Evolutionary conservation across 768 basidiomycete species (phyloP).

Genomic region (Podaxis sp.): DNA sequence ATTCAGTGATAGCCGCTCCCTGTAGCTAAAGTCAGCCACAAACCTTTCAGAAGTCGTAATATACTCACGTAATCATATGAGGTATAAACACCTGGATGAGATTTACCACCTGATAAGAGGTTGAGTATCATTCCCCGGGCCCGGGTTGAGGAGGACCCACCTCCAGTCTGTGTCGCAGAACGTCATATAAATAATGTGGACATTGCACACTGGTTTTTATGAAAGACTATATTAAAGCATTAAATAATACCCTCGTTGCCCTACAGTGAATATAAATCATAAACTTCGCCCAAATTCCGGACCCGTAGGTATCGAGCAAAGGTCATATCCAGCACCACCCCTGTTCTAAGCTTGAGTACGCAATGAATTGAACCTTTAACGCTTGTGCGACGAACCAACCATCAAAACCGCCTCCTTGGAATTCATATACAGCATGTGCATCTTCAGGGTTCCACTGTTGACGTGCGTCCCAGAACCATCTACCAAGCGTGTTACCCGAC

Average conservation of each 20-base stretch:
- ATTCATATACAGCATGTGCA: conserved; percentile 39
- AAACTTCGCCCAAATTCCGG: conserved; percentile 42
- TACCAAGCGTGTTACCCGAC: conserved; percentile 6
- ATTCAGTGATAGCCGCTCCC: conserved; percentile 49
- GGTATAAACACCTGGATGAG: conserved; percentile 33
- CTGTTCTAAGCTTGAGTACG: conserved; percentile 16
- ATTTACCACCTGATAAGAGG: background rate
- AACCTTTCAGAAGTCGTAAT: background rate
- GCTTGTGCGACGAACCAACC: conserved; percentile 28
- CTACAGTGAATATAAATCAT: background rate
- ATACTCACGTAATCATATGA: conserved; percentile 39
- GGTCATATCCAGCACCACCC: conserved; percentile 34
- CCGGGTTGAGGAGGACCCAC: conserved; percentile 33
- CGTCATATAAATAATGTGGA: conserved; percentile 51
- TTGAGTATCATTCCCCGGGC: conserved; percentile 13
- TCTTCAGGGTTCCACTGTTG: conserved; percentile 29
- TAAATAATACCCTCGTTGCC: background rate
- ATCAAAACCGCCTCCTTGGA: conserved; percentile 51
- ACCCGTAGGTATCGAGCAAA: conserved; percentile 30
- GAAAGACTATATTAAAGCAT: conserved; percentile 31
- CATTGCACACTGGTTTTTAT: conserved; percentile 42
- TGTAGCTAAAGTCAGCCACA: conserved; percentile 14
- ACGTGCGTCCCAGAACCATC: conserved; percentile 37
- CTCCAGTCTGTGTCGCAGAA: conserved; percentile 50
- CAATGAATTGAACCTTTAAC: background rate